Evolutionary conservation across 306 rosid species (phyloP).

Genomic region (Glycine soja): DNA sequence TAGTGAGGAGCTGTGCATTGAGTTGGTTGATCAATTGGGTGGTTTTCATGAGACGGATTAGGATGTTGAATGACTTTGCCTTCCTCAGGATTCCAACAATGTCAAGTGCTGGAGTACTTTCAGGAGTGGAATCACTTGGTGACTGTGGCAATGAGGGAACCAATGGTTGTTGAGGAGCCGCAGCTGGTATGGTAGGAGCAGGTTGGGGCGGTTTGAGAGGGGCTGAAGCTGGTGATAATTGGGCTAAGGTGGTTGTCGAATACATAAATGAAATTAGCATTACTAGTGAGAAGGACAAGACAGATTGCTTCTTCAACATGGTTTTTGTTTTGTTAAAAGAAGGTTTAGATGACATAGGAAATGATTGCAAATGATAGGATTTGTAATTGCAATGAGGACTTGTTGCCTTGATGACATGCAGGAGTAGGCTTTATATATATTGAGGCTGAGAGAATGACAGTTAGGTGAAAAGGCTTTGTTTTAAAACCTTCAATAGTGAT

Average conservation of each 20-base stretch:
- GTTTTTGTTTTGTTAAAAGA: background rate
- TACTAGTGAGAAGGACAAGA: conserved; percentile 36
- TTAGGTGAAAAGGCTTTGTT: background rate
- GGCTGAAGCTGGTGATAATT: conserved; percentile 44
- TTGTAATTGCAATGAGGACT: background rate
- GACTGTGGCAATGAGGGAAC: conserved; percentile 49
- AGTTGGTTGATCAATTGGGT: conserved; percentile 70
- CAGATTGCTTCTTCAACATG: conserved; percentile 34
- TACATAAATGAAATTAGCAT: conserved; percentile 17
- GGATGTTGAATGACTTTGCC: conserved; percentile 56
- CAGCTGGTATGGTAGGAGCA: background rate
- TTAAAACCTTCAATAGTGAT: too few species aligned
- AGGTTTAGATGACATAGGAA: background rate
- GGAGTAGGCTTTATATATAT: too few species aligned
- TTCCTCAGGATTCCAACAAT: conserved; percentile 59
- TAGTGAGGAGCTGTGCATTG: conserved; percentile 57
- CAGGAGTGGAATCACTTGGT: conserved; percentile 37
- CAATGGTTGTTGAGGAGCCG: conserved; percentile 40
- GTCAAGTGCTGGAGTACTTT: conserved; percentile 38
- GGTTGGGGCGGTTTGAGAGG: conserved; percentile 35
- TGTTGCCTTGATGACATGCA: conserved; percentile 2
- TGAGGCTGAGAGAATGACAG: background rate
- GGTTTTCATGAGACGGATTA: conserved; percentile 65
- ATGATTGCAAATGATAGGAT: background rate
- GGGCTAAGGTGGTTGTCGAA: conserved; percentile 38